phyloP scores from a whole-genome alignment of 1,139 yeast species.

The Protomyces lactucae-debilis region DNA sequence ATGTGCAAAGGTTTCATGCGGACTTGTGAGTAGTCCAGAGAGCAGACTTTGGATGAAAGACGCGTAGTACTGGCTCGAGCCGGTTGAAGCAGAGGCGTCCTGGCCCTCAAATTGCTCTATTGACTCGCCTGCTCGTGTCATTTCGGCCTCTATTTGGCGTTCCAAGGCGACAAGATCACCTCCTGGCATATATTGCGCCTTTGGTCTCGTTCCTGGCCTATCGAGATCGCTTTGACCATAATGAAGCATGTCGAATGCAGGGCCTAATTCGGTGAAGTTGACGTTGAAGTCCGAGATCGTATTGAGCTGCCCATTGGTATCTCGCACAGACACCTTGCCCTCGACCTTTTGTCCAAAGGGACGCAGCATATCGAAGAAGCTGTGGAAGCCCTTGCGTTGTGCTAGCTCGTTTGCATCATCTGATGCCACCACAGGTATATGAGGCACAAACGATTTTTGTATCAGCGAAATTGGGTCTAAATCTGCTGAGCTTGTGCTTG shows the following conservation, averaged over 20 bases:
- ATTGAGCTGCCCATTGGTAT: slow-evolving; percentile 36
- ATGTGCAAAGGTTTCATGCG: slow-evolving; percentile 86
- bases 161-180: slow-evolving; percentile 20
- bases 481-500: background rate
- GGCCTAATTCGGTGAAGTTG: slow-evolving; percentile 34
- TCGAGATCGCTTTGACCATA: slow-evolving; percentile 10
- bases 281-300: slow-evolving; percentile 39
- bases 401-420: slow-evolving; percentile 50
- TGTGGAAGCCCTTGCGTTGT: slow-evolving; percentile 42
- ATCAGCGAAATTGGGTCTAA: slow-evolving; percentile 1
- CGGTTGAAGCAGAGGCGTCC: background rate
- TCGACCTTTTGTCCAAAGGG: slow-evolving; percentile 45
- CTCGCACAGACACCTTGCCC: slow-evolving; percentile 45
- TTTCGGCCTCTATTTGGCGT: slow-evolving; percentile 21
- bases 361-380: slow-evolving; percentile 42
- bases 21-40: slow-evolving; percentile 59
- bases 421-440: slow-evolving; percentile 53
- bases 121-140: slow-evolving; percentile 14
- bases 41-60: slow-evolving; percentile 54
- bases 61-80: slow-evolving; percentile 23
- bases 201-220: slow-evolving; percentile 8
- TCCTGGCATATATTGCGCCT: slow-evolving; percentile 4
- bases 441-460: slow-evolving; percentile 48
- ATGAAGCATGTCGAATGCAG: slow-evolving; percentile 16
- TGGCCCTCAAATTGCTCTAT: background rate